These are phyloP conservation scores for Saccharomycopsis sp. DNA, from an alignment of 805 yeast genomes.

Conservation along the genomic window DNA sequence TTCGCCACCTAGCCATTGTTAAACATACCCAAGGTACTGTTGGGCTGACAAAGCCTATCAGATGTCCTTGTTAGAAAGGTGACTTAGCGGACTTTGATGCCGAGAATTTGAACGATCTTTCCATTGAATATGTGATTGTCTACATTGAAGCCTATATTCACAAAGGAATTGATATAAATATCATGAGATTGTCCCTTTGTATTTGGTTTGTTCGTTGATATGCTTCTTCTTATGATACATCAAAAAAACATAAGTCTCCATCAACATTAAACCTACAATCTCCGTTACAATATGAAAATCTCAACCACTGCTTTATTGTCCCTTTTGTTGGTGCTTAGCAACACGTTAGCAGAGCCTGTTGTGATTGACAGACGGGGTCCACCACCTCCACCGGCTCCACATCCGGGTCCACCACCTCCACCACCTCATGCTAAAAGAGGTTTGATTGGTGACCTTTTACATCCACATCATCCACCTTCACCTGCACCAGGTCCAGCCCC, in stretches of 20 bases:
- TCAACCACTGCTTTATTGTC: not conserved
- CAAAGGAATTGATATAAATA: not conserved
- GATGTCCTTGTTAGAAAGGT: not conserved
- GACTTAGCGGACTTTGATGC: not conserved
- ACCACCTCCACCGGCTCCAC: not conserved
- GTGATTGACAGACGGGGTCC: not conserved
- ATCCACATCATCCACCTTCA: not conserved
- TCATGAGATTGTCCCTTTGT: no score
- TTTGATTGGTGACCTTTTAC: not conserved
- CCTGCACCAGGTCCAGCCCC: not conserved
- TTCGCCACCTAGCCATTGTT: not conserved
- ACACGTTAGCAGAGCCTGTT: not conserved
- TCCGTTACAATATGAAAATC: not conserved
- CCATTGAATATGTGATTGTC: no score
- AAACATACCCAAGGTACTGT: not conserved
- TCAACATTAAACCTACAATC: not conserved
- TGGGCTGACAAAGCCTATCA: not conserved
- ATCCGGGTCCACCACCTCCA: not conserved
- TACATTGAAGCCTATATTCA: not conserved
- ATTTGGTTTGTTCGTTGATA: no score
- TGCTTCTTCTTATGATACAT: not conserved
- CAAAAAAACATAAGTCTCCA: not conserved
- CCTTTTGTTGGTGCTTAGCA: not conserved
- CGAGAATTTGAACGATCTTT: no score
- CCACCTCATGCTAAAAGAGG: conserved; percentile 1